Conservation (phyloP, 2,329 filamentous ascomycete genomes). For the Fusarium sambucinum region DNA sequence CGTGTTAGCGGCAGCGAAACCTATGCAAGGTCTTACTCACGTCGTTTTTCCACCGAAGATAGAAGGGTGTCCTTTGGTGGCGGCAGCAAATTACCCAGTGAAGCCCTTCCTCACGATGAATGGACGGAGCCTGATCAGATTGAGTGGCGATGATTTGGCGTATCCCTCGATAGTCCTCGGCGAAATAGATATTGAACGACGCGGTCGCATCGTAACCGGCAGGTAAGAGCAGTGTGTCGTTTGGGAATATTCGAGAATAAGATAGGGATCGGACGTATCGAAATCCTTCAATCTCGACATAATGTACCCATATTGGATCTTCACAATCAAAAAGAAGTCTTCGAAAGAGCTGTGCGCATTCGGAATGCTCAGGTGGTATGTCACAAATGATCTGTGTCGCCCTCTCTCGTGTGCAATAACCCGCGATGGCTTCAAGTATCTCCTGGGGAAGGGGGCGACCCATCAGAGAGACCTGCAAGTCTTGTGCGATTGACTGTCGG, state of each 20-base stretch:
- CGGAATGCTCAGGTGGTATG: too few relatives aligned
- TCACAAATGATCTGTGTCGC: neutral
- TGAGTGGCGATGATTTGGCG: neutral
- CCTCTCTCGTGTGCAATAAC: neutral
- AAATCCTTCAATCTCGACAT: neutral
- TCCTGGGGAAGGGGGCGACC: neutral
- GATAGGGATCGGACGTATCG: neutral
- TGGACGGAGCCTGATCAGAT: neutral
- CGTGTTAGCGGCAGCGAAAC: neutral
- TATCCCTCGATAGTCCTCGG: neutral
- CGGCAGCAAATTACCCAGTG: neutral
- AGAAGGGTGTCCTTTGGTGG: neutral
- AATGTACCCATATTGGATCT: neutral
- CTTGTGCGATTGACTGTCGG: neutral
- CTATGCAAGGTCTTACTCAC: neutral
- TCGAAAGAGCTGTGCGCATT: rapidly evolving
- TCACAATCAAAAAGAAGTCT: too few relatives aligned
- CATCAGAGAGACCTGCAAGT: neutral
- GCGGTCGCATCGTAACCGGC: rapidly evolving
- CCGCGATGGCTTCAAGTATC: neutral
- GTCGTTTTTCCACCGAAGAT: neutral
- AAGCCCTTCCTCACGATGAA: neutral
- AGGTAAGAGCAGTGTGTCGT: neutral
- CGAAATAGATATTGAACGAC: neutral
- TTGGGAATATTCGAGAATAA: rapidly evolving